Base-by-base conservation (phyloP, 2,329 filamentous ascomycete species). In the Cladophialophora carrionii region DNA sequence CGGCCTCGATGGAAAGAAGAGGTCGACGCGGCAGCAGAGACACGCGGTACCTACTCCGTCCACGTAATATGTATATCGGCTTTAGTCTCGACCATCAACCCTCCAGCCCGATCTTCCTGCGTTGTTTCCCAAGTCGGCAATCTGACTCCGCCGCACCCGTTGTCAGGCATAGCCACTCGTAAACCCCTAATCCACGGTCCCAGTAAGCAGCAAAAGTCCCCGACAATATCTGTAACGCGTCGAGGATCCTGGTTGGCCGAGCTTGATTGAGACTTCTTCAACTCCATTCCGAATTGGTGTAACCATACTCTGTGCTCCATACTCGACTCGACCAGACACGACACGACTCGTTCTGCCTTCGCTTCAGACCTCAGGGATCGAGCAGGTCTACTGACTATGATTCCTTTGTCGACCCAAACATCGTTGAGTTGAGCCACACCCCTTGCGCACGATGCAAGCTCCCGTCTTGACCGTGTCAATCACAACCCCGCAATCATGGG, bases 401-500 rank as follows among this genome's bases (percentile, higher is more conserved):
- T 31, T 34, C 17, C 26, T 58, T 51, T 51, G 20, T 29, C 48
- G 48, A 22, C 24, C 4, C 10, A 12, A 51, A 22, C 22, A 12
- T 14, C 3, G 48, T 51, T 3, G 14, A 51, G 17, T 12, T 26
- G 20, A 22, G 22, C 3, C 20, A 51, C 0, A 20, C n/a, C n/a
- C 26, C n/a, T 12, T 54, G 37, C 54, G n/a, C 54, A 57, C 31
- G 22, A 61, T 61, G 58, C 58, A 61, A 26, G 58, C 12, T 14
- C 58, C 58, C 9, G 58, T 61, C 51, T 48, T 61, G 49, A 61
- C 58, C 14, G 58, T 61, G 5, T 61, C 58, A 22, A 55, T 61
- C 58, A 54, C 51, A 29, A 61, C 58, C 51, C 58, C 58, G 32
- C 58, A 61, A 14, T 61, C 58, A 22, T 61, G 58, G 58, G 58